A percentile compares a stretch with the other conserved stretches of the same genome.
phyloP scores from a whole-genome alignment of 805 yeast species.

The Candida adriatica region DNA sequence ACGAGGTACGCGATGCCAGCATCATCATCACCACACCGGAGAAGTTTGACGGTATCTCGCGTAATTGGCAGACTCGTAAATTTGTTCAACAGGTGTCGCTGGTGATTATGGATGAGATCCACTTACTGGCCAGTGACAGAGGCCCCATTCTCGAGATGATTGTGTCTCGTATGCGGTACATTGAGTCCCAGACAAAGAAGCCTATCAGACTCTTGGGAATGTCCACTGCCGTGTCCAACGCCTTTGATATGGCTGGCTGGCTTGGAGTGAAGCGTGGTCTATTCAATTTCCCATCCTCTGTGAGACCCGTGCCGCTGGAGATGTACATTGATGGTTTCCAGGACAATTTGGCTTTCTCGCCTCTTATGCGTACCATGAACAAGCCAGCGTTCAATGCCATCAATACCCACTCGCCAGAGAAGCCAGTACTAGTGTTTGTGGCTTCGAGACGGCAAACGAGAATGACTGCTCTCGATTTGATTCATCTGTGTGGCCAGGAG shows the following conservation, averaged over 20 bases:
- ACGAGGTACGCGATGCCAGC: slow-evolving; percentile 31
- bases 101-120: slow-evolving; percentile 85
- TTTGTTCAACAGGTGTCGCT: slow-evolving; percentile 78
- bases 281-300: slow-evolving; percentile 92
- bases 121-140: slow-evolving; percentile 92
- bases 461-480: slow-evolving; percentile 72
- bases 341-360: slow-evolving; percentile 76
- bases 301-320: slow-evolving; percentile 90
- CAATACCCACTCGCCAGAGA: slow-evolving; percentile 59
- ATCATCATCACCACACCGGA: slow-evolving; percentile 92
- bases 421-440: slow-evolving; percentile 95
- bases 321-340: slow-evolving; percentile 84
- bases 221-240: slow-evolving; percentile 91
- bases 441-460: slow-evolving; percentile 93
- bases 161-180: slow-evolving; percentile 89
- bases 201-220: slow-evolving; percentile 87
- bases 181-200: slow-evolving; percentile 87
- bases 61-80: slow-evolving; percentile 86
- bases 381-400: slow-evolving; percentile 69
- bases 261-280: slow-evolving; percentile 88
- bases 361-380: slow-evolving; percentile 66
- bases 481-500: slow-evolving; percentile 58
- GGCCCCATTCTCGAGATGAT: slow-evolving; percentile 95
- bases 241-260: slow-evolving; percentile 90
- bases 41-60: slow-evolving; percentile 95